These are phyloP conservation scores for Dactylella cylindrospora DNA, from an alignment of 2,329 filamentous ascomycete genomes.

Conservation along the genomic window DNA sequence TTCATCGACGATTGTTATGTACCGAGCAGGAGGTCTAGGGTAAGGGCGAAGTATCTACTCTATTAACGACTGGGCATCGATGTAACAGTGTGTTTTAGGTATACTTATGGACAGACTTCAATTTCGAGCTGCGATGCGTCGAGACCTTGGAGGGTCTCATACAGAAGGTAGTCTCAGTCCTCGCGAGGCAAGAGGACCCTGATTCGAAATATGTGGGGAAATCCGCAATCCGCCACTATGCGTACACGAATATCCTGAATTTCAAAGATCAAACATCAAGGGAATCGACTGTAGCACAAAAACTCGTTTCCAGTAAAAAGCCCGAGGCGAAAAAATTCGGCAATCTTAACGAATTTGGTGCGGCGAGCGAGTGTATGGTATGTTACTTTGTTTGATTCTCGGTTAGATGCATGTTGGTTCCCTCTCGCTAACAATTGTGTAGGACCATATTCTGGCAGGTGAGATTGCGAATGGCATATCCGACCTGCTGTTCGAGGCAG, in stretches of 20 bases:
- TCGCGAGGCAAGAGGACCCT: constrained; percentile 4
- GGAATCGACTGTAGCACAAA: constrained; percentile 21
- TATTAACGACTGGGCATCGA: background rate
- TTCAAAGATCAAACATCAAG: background rate
- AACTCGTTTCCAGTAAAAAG: constrained; percentile 19
- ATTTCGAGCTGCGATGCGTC: constrained; percentile 16
- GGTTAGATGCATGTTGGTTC: background rate
- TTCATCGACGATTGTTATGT: constrained; percentile 30
- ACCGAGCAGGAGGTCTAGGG: constrained; percentile 21
- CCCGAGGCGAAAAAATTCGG: constrained; percentile 3
- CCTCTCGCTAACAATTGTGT: background rate
- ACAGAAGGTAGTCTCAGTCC: constrained; percentile 1
- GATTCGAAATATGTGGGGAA: constrained; percentile 11
- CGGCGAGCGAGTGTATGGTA: constrained; percentile 43
- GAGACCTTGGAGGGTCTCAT: constrained; percentile 8
- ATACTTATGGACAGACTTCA: constrained; percentile 35
- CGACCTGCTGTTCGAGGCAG: background rate
- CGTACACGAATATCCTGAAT: constrained; percentile 19
- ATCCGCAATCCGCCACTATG: constrained; percentile 24
- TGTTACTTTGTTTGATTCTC: background rate
- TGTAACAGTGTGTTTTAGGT: constrained; percentile 1
- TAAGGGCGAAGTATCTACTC: background rate
- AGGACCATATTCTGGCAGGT: constrained; percentile 46
- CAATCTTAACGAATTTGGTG: constrained; percentile 32
- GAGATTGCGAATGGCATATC: constrained; percentile 9